Evolutionary conservation across 495 filamentous ascomycete genomes (phyloP).

Genomic region (Talaromyces ruber): DNA sequence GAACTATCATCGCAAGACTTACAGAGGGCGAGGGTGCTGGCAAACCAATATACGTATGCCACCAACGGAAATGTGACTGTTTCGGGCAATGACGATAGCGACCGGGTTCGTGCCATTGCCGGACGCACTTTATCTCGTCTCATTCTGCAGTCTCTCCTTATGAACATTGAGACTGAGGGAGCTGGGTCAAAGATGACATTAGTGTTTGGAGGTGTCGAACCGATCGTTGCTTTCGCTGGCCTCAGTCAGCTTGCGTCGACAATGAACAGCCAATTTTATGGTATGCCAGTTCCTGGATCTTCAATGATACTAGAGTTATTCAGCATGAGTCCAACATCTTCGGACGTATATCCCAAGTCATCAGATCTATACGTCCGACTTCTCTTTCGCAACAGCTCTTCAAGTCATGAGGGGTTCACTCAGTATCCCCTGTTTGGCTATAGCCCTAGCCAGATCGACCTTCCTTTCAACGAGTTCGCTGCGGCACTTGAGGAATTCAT

Average conservation of each 20-base stretch:
- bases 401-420: constrained; percentile 25
- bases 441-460: constrained; percentile 32
- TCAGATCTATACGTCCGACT: constrained; percentile 66
- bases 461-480: constrained; percentile 58
- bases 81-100: constrained; percentile 30
- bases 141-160: constrained; percentile 46
- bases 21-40: constrained; percentile 50
- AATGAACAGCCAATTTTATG: constrained; percentile 53
- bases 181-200: constrained; percentile 47
- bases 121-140: constrained; percentile 57
- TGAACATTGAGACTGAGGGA: constrained; percentile 34
- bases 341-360: constrained; percentile 37
- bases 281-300: constrained; percentile 59
- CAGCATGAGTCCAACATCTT: constrained; percentile 42
- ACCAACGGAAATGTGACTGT: constrained; percentile 51
- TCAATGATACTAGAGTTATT: constrained; percentile 70
- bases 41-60: constrained; percentile 56
- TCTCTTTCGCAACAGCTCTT: constrained; percentile 60
- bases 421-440: constrained; percentile 62
- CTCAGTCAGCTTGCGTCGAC: constrained; percentile 47
- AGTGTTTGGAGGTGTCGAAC: constrained; percentile 61
- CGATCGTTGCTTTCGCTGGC: constrained; percentile 69
- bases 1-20: constrained; percentile 44
- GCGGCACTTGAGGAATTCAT: constrained; percentile 51
- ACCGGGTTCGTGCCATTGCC: constrained; percentile 53